Base-by-base conservation (phyloP, 805 yeast genomes). In the Sugiyamaella chiloensis region DNA sequence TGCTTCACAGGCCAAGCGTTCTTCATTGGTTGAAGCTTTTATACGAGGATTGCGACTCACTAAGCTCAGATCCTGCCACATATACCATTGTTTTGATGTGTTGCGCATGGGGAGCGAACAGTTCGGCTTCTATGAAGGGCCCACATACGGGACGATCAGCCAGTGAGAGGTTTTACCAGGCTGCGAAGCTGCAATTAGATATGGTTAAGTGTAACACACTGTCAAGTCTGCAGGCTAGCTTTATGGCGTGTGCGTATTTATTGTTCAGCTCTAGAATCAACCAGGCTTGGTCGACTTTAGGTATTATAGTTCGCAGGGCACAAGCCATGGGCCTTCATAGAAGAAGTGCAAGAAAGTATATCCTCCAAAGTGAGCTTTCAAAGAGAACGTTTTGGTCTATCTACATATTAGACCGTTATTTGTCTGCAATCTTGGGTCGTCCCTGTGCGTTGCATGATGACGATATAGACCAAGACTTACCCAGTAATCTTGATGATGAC, bases 261-360 rank as follows among this genome's bases (percentile, higher is more conserved):
- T 19, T 34, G 4, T 34, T 34, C 21, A 34, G 37, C 21, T 34
- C 37, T 5, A 19, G 37, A 5, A 34, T 34, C 14, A 34, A 34
- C 20, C 37, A 34, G 20, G 37, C 37, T 12, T 34, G 37, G 37
- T 12, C 37, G 7, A 34, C 37, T 16, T 21, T 34, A 3, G 37
- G 37, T 16, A 34, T 34, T n/a, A 34, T 34, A 4, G 37, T 34
- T 12, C 16, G 37, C 4, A 34, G 20, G 20, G 37, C 37, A 5
- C 37, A 34, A 19, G 37, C 37, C 21, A 34, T 34, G 37, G 37
- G 37, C 11, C 37, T 34, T 19, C 37, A 34, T 16, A 3, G 37
- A 11, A 34, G 20, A 16, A 19, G 21, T 34, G 16, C 20, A 19
- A 34, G 20, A 5, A 34, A 34, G 20, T 34, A 19, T 8, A 16